Conservation (phyloP, 2,329 filamentous ascomycete species). For the Thelonectria rubi region DNA sequence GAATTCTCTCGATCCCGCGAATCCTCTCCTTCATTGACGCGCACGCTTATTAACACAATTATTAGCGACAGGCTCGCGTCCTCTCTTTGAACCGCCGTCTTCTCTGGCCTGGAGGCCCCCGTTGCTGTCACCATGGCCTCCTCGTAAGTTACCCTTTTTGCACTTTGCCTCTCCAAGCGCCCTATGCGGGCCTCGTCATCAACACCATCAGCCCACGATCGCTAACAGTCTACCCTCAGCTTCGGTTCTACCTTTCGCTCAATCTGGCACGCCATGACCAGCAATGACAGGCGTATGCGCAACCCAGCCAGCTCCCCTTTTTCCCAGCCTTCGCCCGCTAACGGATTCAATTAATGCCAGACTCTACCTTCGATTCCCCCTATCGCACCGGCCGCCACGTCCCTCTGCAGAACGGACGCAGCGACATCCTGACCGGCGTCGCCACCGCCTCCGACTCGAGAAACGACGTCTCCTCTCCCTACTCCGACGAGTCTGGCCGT, state of each 20-base stretch:
- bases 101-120: constrained; percentile 33
- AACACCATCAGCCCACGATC: constrained; percentile 8
- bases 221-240: constrained; percentile 51
- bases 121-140: constrained; percentile 43
- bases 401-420: constrained; percentile 82
- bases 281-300: constrained; percentile 71
- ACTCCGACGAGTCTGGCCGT: constrained; percentile 75
- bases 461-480: constrained; percentile 81
- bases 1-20: constrained; percentile 1
- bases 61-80: constrained; percentile 21
- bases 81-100: constrained; percentile 19
- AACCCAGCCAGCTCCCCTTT: constrained; percentile 14
- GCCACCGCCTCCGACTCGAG: constrained; percentile 91
- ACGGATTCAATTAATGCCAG: constrained; percentile 56
- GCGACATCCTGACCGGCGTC: constrained; percentile 85
- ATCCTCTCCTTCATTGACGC: constrained; percentile 24
- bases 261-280: constrained; percentile 94
- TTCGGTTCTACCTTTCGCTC: constrained; percentile 80
- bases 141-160: constrained; percentile 40
- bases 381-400: constrained; percentile 92
- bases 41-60: constrained; percentile 23
- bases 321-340: constrained; percentile 23
- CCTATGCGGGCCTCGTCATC: background rate
- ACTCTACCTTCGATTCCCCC: constrained; percentile 92
- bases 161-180: background rate